phyloP scores from a whole-genome alignment of 345 rosid genomes.

The Hirschfeldia incana region DNA sequence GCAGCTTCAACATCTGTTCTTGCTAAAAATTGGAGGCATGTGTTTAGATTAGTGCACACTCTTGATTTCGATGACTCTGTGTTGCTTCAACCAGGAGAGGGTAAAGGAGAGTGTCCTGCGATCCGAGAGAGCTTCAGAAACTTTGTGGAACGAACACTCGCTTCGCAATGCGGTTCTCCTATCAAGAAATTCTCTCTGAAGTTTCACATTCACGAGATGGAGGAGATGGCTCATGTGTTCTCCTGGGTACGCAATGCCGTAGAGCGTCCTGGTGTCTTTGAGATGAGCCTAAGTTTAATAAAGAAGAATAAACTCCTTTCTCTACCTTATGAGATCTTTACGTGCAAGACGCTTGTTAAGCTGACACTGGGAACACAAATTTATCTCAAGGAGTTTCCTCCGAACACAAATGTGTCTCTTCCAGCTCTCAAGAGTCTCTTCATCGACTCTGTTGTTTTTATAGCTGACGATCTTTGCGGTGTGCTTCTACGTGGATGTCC shows the following conservation, averaged over 20 bases:
- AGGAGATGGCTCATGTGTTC: too few relatives aligned
- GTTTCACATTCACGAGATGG: too few relatives aligned
- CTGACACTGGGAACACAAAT: constrained; percentile 1
- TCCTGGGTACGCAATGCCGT: background rate
- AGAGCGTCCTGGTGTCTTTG: background rate
- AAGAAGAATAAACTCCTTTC: too few relatives aligned
- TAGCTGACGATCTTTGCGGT: background rate
- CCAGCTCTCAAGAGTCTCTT: constrained; percentile 25
- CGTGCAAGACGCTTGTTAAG: constrained; percentile 17
- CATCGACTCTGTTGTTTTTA: background rate
- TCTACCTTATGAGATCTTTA: background rate
- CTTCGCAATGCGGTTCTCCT: background rate
- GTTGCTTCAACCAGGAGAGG: background rate
- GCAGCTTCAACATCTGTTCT: constrained; percentile 18
- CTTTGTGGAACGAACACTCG: background rate
- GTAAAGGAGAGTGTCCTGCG: constrained; percentile 10
- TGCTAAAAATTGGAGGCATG: constrained; percentile 11
- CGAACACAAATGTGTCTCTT: background rate
- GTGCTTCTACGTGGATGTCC: constrained; percentile 25
- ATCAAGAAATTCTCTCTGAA: background rate
- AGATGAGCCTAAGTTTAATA: background rate
- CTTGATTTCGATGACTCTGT: constrained; percentile 1
- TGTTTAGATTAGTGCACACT: background rate
- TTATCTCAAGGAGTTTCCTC: background rate
- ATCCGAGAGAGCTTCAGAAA: background rate